Evolutionary conservation across 768 basidiomycete genomes (phyloP), one percentile per base, ranked within the genome.

Genomic region (Lentinula raphanica): DNA sequence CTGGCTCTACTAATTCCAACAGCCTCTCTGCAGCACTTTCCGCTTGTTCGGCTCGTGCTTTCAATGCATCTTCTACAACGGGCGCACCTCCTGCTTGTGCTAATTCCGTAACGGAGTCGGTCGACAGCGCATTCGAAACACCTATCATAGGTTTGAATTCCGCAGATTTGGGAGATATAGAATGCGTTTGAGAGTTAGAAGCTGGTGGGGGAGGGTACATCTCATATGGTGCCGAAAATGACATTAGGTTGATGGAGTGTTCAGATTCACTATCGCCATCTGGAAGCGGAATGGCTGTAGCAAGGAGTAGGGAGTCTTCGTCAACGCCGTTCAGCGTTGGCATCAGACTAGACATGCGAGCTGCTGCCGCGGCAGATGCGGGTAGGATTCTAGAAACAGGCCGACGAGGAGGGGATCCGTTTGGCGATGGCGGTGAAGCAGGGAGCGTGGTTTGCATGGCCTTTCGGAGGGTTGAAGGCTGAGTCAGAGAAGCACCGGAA

Each of bases 11-110:
- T 15, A 96, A 79, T 69, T 97, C 95, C 38, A 96, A 69, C 27
- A 98, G 72, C 49, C 92, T 82, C 68, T 92, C 88, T 0, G 95
- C 95, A 7, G 94, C 91, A 67, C 92, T 94, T 68, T 94, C 92
- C 0, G 95, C 95, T 68, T 97, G 95, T 64, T 91, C 90, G 1
- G 95, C 94, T 54, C 91, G 83, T 2, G 91, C 91, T 44, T 87
- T 82, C 63, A 96, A 70, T 29, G 87, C 92, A 67, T 96, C 94
- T 66, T 95, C 94, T 3, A 94, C 80, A 12, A 84, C 76, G 63
- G 79, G 68, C 62, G 77, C 75, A 62, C 80, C 73, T 56, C 68
- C 61, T 53, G 72, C 62, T 69, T 53, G 67, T 60, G 59, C 59
- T 50, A 68, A 68, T n/a, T 58, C 74, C 17, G 71, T 67, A 35